A percentile compares a stretch with the other conserved stretches of the same genome.
Evolutionary conservation across 1,284 basidiomycete genomes (phyloP).

Genomic region (Marasmius fiardii): DNA sequence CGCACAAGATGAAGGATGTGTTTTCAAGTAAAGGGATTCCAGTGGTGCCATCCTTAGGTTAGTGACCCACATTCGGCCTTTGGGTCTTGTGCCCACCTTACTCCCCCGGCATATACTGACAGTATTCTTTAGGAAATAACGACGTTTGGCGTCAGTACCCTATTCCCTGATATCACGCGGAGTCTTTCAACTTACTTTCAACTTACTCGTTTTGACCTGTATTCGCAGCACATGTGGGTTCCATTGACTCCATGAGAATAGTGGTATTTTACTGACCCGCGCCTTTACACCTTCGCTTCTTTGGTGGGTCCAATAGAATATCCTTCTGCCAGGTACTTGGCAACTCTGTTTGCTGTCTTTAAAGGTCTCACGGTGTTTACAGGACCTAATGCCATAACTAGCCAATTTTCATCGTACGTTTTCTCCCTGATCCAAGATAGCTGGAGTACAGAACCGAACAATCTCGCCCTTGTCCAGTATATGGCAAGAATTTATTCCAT

Average conservation of each 20-base stretch:
- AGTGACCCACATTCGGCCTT: conserved; percentile 16
- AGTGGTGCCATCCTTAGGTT: conserved; percentile 82
- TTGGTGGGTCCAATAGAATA: conserved; percentile 39
- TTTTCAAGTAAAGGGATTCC: conserved; percentile 73
- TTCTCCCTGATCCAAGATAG: conserved; percentile 1
- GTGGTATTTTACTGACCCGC: conserved; percentile 5
- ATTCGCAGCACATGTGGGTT: conserved; percentile 57
- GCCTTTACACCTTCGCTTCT: conserved; percentile 10
- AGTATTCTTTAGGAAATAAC: conserved; percentile 62
- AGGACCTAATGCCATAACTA: conserved; percentile 82
- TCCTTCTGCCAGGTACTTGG: conserved; percentile 55
- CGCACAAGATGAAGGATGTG: conserved; percentile 66
- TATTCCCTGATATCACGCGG: conserved; percentile 5
- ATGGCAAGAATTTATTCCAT: conserved; percentile 84
- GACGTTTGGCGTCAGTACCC: conserved; percentile 78
- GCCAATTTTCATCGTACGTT: conserved; percentile 68
- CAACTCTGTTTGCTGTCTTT: background rate
- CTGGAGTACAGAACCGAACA: background rate
- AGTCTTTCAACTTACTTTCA: conserved; percentile 11
- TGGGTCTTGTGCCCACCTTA: background rate
- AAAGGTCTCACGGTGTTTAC: conserved; percentile 23
- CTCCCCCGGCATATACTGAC: conserved; percentile 4
- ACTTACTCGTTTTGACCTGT: conserved; percentile 12
- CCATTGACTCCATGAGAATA: conserved; percentile 1
- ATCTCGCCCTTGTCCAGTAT: conserved; percentile 49